These are phyloP conservation scores for Aspergillus sp. DNA, from an alignment of 2,329 filamentous ascomycete species.

Conservation along the genomic window DNA sequence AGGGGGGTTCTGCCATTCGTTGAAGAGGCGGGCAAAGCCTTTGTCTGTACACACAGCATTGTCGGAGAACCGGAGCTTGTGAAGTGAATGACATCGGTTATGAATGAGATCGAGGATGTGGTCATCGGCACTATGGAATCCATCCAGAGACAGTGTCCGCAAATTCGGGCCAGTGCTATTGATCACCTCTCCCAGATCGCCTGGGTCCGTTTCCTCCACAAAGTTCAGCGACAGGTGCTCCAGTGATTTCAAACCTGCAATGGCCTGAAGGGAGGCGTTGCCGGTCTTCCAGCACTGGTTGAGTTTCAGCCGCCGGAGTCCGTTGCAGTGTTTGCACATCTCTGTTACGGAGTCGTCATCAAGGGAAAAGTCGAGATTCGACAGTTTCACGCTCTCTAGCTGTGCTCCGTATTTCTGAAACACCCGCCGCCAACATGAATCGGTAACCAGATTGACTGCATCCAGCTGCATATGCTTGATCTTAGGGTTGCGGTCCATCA, in stretches of 20 bases:
- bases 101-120: constrained; percentile 63
- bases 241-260: constrained; percentile 56
- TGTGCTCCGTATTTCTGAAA: constrained; percentile 57
- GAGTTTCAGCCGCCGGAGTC: constrained; percentile 68
- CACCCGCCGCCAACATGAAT: constrained; percentile 64
- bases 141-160: constrained; percentile 68
- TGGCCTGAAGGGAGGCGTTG: constrained; percentile 54
- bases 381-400: constrained; percentile 65
- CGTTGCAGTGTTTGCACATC: constrained; percentile 58
- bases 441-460: constrained; percentile 73
- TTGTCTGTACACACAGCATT: constrained; percentile 68
- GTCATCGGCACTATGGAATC: constrained; percentile 60
- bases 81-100: constrained; percentile 56
- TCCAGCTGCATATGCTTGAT: constrained; percentile 71
- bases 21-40: constrained; percentile 66
- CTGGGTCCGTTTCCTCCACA: constrained; percentile 47
- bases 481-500: constrained; percentile 60
- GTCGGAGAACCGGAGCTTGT: constrained; percentile 72
- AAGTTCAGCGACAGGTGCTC: constrained; percentile 69
- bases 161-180: constrained; percentile 55
- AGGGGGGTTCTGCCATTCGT: constrained; percentile 63
- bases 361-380: constrained; percentile 76
- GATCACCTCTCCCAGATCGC: constrained; percentile 55
- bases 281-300: constrained; percentile 69
- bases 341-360: constrained; percentile 58